A percentile compares a stretch with the other conserved stretches of the same genome.
These are phyloP conservation scores for Fusarium staphyleae DNA, from an alignment of 2,329 filamentous ascomycete species.

Conservation along the genomic window DNA sequence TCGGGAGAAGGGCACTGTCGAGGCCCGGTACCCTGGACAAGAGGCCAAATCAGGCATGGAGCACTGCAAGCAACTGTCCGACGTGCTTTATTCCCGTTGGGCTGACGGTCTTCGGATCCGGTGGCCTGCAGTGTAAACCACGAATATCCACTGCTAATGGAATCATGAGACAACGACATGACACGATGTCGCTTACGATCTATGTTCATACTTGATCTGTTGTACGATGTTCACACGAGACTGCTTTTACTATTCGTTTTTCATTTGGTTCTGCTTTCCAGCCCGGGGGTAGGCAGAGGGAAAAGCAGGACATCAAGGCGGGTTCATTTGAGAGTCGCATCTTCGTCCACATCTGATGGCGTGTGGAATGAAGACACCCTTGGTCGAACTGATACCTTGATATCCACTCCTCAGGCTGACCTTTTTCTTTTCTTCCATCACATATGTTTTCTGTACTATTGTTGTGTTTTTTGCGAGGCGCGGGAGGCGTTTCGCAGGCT, in stretches of 20 bases:
- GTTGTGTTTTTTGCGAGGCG: slow-evolving; percentile 17
- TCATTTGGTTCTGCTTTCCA: slow-evolving; percentile 12
- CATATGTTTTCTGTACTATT: slow-evolving; percentile 19
- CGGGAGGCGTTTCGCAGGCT: slow-evolving; percentile 22
- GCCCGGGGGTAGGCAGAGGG: background rate
- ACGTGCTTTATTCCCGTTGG: slow-evolving; percentile 92
- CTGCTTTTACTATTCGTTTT: slow-evolving; percentile 20
- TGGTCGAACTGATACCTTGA: slow-evolving; percentile 35
- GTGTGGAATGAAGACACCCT: background rate
- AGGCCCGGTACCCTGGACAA: slow-evolving; percentile 63
- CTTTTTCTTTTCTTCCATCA: slow-evolving; percentile 7
- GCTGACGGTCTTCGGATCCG: slow-evolving; percentile 78
- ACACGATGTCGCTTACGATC: background rate
- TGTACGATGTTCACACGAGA: slow-evolving; percentile 16
- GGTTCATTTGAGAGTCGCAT: slow-evolving; percentile 6
- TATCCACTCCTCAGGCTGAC: slow-evolving; percentile 25
- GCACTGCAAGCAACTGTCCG: slow-evolving; percentile 86
- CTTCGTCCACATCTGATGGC: slow-evolving; percentile 16
- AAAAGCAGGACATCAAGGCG: slow-evolving; percentile 9
- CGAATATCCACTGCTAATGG: background rate
- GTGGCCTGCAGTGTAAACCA: slow-evolving; percentile 60
- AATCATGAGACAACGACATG: background rate
- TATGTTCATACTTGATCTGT: slow-evolving; percentile 1
- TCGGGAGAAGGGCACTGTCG: slow-evolving; percentile 56
- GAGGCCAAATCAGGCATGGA: slow-evolving; percentile 78